Evolutionary conservation across 257 asterid species (phyloP).

Genomic region (Ballota nigra): DNA sequence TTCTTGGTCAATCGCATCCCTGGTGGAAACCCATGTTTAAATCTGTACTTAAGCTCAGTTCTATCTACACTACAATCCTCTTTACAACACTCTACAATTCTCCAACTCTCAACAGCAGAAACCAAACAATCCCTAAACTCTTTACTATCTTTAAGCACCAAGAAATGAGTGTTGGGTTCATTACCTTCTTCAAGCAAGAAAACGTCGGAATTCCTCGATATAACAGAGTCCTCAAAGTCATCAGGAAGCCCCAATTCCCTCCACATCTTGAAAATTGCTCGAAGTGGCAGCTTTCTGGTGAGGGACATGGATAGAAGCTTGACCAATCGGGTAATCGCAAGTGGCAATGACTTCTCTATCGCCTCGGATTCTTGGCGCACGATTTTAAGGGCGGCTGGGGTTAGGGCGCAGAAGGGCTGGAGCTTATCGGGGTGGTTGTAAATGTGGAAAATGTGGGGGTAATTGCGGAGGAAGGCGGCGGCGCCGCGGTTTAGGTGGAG

Average conservation of each 20-base stretch:
- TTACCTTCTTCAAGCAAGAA: conserved; percentile 61
- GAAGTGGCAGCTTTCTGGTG: conserved; percentile 62
- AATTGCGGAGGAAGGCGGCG: conserved; percentile 70
- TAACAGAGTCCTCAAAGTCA: conserved; percentile 74
- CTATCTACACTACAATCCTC: conserved; percentile 58
- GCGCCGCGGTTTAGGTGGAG: conserved; percentile 88
- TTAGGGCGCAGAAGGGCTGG: conserved; percentile 64
- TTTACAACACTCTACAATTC: conserved; percentile 65
- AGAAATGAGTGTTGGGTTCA: conserved; percentile 64
- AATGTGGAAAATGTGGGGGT: conserved; percentile 78
- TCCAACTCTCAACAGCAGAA: conserved; percentile 76
- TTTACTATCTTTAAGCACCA: conserved; percentile 50
- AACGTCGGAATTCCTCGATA: conserved; percentile 47
- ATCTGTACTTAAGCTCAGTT: conserved; percentile 49
- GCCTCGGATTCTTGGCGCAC: conserved; percentile 52
- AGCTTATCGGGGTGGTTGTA: conserved; percentile 54
- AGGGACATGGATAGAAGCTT: conserved; percentile 70
- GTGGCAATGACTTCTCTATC: conserved; percentile 39
- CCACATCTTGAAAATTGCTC: conserved; percentile 82
- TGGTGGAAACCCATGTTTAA: conserved; percentile 77
- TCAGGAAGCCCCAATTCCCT: conserved; percentile 88
- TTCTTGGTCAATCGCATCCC: conserved; percentile 74
- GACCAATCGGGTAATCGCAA: conserved; percentile 53
- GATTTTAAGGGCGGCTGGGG: conserved; percentile 47
- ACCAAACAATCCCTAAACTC: conserved; percentile 40